Conservation (phyloP, 306 rosid genomes). For the Dryas drummondii region DNA sequence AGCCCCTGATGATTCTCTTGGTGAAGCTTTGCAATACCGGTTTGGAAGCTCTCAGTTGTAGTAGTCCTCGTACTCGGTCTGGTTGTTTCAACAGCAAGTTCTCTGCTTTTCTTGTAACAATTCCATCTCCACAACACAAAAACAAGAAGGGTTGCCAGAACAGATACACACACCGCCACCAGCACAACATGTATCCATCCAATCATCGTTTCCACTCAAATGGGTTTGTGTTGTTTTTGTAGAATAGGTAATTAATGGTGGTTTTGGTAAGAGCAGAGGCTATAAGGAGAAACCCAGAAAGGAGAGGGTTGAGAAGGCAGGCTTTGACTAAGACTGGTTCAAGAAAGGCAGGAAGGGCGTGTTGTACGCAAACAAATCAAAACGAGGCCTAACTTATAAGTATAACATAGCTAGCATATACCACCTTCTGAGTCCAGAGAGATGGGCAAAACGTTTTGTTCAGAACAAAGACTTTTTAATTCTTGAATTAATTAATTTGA, state of each 20-base stretch:
- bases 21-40: slow-evolving; percentile 26
- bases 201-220: slow-evolving; percentile 39
- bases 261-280: slow-evolving; percentile 2
- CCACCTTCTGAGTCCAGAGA: not conserved
- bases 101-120: slow-evolving; percentile 1
- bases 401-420: too few relatives aligned
- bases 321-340: slow-evolving; percentile 61
- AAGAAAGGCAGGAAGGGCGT: slow-evolving; percentile 41
- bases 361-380: not conserved
- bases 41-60: slow-evolving; percentile 24
- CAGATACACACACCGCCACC: slow-evolving; percentile 25
- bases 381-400: not conserved
- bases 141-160: slow-evolving; percentile 13
- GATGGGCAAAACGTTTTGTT: slow-evolving; percentile 21
- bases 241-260: not conserved
- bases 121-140: slow-evolving; percentile 29
- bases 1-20: slow-evolving; percentile 4
- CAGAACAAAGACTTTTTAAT: slow-evolving; percentile 4
- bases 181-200: slow-evolving; percentile 36
- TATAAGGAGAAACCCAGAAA: slow-evolving; percentile 2
- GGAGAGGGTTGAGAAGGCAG: slow-evolving; percentile 22
- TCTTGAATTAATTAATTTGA: not conserved
- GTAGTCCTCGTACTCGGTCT: not conserved
- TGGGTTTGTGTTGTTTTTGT: not conserved
- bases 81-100: not conserved